Percentiles rank a stretch among this genome's conserved stretches.
phyloP scores from a whole-genome alignment of 2,329 filamentous ascomycete genomes.

The Nigrospora osmanthi region DNA sequence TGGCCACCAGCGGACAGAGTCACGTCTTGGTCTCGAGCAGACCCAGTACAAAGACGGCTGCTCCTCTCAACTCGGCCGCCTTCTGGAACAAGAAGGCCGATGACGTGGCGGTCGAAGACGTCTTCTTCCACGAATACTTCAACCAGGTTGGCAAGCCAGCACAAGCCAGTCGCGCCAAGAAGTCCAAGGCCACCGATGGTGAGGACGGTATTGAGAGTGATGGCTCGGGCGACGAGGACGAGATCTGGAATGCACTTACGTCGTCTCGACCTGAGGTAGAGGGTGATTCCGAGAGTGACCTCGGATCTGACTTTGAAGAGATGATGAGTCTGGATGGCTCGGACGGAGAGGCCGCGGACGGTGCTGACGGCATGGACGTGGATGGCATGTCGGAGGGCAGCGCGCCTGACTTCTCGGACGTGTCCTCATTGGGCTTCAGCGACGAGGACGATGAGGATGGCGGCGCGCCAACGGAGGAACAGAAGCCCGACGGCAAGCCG shows the following conservation, averaged over 20 bases:
- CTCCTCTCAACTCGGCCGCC: slow-evolving; percentile 68
- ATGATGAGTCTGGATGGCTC: slow-evolving; percentile 31
- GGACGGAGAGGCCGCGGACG: slow-evolving; percentile 42
- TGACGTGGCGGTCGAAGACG: slow-evolving; percentile 82
- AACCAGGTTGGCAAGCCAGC: slow-evolving; percentile 58
- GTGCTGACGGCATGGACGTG: slow-evolving; percentile 31
- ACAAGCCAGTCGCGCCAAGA: slow-evolving; percentile 47
- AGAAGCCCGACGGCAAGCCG: slow-evolving; percentile 34
- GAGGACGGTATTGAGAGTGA: slow-evolving; percentile 29
- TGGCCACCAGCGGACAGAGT: slow-evolving; percentile 47
- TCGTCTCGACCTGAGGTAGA: slow-evolving; percentile 72
- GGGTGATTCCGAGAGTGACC: slow-evolving; percentile 45
- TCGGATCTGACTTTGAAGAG: slow-evolving; percentile 34
- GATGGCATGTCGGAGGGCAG: slow-evolving; percentile 33
- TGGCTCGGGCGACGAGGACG: slow-evolving; percentile 60
- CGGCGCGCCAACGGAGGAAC: slow-evolving; percentile 30
- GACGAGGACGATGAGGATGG: slow-evolving; percentile 31
- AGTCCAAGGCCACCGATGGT: slow-evolving; percentile 46
- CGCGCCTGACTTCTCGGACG: slow-evolving; percentile 24
- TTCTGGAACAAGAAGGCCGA: slow-evolving; percentile 92
- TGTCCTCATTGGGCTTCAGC: slow-evolving; percentile 26
- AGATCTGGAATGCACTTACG: slow-evolving; percentile 89
- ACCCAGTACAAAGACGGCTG: slow-evolving; percentile 24
- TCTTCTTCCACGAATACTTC: slow-evolving; percentile 99
- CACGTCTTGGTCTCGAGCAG: slow-evolving; percentile 50